A percentile compares a stretch with the other conserved stretches of the same genome.
Conservation (phyloP, 768 basidiomycete species). For the Pleurotus ostreatus region DNA sequence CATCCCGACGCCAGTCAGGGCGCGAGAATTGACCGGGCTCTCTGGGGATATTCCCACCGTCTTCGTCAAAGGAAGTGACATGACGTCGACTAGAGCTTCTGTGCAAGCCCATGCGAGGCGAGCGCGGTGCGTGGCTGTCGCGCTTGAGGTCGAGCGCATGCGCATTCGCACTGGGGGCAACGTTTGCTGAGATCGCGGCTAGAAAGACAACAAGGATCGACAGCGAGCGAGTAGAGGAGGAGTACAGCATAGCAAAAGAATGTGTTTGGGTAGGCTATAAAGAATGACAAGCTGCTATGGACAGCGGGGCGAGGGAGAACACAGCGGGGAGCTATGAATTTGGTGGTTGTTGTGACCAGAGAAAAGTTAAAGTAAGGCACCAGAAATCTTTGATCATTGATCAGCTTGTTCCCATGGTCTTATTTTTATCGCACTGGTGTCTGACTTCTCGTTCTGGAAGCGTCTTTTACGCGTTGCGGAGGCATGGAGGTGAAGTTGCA, state of each 20-base stretch:
- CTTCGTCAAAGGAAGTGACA: background rate
- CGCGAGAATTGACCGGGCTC: background rate
- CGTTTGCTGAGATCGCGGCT: background rate
- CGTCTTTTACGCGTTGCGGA: too few relatives aligned
- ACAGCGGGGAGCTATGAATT: too few relatives aligned
- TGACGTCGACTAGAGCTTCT: background rate
- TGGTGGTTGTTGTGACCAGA: too few relatives aligned
- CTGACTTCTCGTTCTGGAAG: too few relatives aligned
- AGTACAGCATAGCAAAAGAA: background rate
- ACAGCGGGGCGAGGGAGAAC: too few relatives aligned
- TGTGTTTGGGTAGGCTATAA: too few relatives aligned
- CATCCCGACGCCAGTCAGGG: constrained; percentile 2
- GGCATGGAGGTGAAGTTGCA: too few relatives aligned
- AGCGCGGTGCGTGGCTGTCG: background rate
- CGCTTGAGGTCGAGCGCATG: background rate
- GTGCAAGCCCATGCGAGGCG: constrained; percentile 1
- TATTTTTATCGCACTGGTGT: too few relatives aligned
- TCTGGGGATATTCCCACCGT: background rate
- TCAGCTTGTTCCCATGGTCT: too few relatives aligned
- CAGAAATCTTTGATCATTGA: too few relatives aligned
- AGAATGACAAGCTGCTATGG: too few relatives aligned
- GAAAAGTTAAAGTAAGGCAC: too few relatives aligned
- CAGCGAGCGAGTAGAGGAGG: background rate
- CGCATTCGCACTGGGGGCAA: background rate
- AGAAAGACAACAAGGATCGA: background rate